A percentile compares a stretch with the other conserved stretches of the same genome.
Evolutionary conservation across 1,139 yeast species (phyloP).

Genomic region (Martiniozyma asiatica): DNA sequence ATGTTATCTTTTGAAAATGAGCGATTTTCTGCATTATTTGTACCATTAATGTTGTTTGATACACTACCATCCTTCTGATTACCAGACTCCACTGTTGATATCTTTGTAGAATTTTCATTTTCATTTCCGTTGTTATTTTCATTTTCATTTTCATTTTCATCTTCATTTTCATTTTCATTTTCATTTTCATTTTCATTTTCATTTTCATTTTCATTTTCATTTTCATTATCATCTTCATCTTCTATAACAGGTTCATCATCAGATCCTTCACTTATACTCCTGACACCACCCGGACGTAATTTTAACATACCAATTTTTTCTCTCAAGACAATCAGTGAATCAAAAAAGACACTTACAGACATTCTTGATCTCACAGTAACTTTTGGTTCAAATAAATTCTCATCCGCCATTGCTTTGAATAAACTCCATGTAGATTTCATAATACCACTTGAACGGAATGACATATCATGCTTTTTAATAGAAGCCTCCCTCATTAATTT

Average conservation of each 20-base stretch:
- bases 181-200: constrained; percentile 5
- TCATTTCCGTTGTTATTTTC: constrained; percentile 1
- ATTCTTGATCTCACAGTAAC: constrained; percentile 67
- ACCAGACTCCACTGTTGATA: too few relatives aligned
- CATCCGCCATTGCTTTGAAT: constrained; percentile 45
- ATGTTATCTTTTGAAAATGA: constrained; percentile 6
- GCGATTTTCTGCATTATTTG: constrained; percentile 4
- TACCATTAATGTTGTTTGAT: not conserved
- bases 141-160: not conserved
- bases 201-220: constrained; percentile 16
- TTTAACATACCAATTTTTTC: constrained; percentile 81
- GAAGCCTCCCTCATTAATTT: constrained; percentile 67
- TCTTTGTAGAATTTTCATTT: too few relatives aligned
- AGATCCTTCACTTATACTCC: constrained; percentile 21
- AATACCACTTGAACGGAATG: constrained; percentile 84
- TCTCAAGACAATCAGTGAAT: constrained; percentile 70
- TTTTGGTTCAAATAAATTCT: constrained; percentile 20
- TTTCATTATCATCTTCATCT: constrained; percentile 20
- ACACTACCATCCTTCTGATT: too few relatives aligned
- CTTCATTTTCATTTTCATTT: not conserved
- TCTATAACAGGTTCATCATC: constrained; percentile 14
- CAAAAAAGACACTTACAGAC: constrained; percentile 90
- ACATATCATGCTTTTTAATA: constrained; percentile 80
- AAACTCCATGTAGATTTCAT: constrained; percentile 92
- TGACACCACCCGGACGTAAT: constrained; percentile 26